These are phyloP conservation scores for Scleroderma bovista DNA, from an alignment of 768 basidiomycete genomes.

Conservation along the genomic window DNA sequence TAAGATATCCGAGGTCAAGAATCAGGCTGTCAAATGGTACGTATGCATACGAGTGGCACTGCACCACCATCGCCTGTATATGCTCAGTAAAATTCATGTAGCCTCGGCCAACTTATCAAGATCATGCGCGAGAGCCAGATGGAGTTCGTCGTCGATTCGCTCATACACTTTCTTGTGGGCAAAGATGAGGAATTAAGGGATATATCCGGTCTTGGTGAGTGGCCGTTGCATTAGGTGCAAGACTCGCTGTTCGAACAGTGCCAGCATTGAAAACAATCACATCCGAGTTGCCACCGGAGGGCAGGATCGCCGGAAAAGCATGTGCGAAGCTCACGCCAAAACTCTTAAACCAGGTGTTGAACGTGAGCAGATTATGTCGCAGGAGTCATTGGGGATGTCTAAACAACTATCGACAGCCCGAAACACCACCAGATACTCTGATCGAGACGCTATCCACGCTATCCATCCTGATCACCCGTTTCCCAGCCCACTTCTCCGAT, in stretches of 20 bases:
- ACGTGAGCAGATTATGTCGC: conserved; percentile 40
- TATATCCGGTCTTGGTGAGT: conserved; percentile 83
- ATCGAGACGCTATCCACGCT: conserved; percentile 82
- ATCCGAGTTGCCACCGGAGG: conserved; percentile 78
- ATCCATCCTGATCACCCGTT: conserved; percentile 82
- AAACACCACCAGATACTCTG: conserved; percentile 73
- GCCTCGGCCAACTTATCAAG: conserved; percentile 87
- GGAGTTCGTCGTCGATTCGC: conserved; percentile 82
- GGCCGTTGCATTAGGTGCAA: not conserved
- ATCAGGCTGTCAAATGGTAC: conserved; percentile 93
- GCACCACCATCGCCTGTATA: not conserved
- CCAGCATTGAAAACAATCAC: conserved; percentile 93
- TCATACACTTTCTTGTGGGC: conserved; percentile 79
- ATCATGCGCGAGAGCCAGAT: conserved; percentile 79
- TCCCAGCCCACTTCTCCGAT: conserved; percentile 61
- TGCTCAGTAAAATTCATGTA: conserved; percentile 23
- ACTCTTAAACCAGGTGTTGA: conserved; percentile 71
- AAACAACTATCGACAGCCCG: conserved; percentile 35
- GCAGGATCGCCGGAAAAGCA: conserved; percentile 71
- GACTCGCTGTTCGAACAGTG: conserved; percentile 4
- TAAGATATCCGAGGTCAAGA: conserved; percentile 97
- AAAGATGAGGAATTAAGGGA: conserved; percentile 92
- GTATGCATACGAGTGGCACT: conserved; percentile 12
- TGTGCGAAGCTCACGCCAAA: conserved; percentile 83
- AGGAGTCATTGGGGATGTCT: not conserved